Percentiles rank a stretch among this genome's conserved stretches.
These are phyloP conservation scores for Stenocarpella maydis DNA, from an alignment of 2,329 filamentous ascomycete species.

Conservation along the genomic window DNA sequence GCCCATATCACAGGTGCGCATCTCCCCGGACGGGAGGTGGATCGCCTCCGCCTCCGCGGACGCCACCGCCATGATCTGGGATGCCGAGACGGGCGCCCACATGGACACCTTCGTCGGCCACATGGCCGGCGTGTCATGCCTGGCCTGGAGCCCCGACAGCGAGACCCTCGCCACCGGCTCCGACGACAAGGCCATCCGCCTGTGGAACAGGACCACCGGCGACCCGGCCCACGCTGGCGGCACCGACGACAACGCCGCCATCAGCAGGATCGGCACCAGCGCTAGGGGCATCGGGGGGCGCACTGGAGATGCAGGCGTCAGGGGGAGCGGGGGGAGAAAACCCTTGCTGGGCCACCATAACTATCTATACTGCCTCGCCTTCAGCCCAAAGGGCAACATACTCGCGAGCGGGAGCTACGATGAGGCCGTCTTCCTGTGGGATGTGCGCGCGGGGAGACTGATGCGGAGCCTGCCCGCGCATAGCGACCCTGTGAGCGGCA, in stretches of 20 bases:
- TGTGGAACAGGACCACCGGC: constrained; percentile 82
- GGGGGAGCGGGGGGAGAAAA: constrained; percentile 49
- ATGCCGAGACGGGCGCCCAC: constrained; percentile 77
- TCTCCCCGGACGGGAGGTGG: constrained; percentile 89
- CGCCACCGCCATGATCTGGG: constrained; percentile 91
- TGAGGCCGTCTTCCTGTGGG: constrained; percentile 97
- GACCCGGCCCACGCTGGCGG: constrained; percentile 46
- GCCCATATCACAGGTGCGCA: constrained; percentile 84
- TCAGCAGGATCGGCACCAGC: constrained; percentile 35
- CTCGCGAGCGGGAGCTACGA: constrained; percentile 95
- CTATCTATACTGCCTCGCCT: constrained; percentile 92
- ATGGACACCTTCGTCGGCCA: constrained; percentile 93
- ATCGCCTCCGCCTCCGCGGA: constrained; percentile 93
- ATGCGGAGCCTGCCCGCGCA: constrained; percentile 95
- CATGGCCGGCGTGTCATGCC: constrained; percentile 87
- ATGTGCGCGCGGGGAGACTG: constrained; percentile 83
- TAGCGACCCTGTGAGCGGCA: constrained; percentile 91
- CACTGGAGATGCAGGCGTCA: constrained; percentile 30
- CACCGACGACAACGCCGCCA: constrained; percentile 34
- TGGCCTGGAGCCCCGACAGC: constrained; percentile 94
- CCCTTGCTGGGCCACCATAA: constrained; percentile 89
- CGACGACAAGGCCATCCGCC: constrained; percentile 93
- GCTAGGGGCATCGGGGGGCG: constrained; percentile 30
- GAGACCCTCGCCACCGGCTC: constrained; percentile 88
- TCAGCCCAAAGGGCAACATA: constrained; percentile 98